These are phyloP conservation scores for Gastrolobium villosum DNA, from an alignment of 306 rosid genomes.

Conservation along the genomic window DNA sequence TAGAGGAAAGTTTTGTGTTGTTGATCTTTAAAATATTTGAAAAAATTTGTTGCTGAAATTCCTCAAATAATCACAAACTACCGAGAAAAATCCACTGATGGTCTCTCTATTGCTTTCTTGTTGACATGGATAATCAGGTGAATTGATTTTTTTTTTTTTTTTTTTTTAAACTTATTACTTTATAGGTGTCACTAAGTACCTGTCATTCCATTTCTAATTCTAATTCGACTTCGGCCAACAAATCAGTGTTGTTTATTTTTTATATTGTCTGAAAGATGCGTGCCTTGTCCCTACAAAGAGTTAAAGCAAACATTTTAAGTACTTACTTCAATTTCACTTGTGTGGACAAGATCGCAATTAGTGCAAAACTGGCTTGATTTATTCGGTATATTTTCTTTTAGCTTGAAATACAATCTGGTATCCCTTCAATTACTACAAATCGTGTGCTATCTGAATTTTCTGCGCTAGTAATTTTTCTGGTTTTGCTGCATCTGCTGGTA, in stretches of 20 bases:
- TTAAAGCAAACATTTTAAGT: constrained; percentile 28
- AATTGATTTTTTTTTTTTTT: background rate
- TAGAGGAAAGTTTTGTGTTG: too few relatives aligned
- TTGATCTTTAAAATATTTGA: too few relatives aligned
- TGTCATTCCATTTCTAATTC: constrained; percentile 1
- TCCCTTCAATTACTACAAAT: constrained; percentile 7
- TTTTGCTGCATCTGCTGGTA: constrained; percentile 3
- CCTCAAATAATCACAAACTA: constrained; percentile 74
- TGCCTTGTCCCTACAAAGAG: background rate
- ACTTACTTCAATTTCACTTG: constrained; percentile 32
- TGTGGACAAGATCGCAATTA: background rate
- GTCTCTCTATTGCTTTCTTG: constrained; percentile 70
- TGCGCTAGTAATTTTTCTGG: constrained; percentile 31
- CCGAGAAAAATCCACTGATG: constrained; percentile 59
- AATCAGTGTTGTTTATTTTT: background rate
- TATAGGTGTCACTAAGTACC: background rate
- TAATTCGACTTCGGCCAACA: constrained; percentile 25
- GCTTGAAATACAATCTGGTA: constrained; percentile 18
- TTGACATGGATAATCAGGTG: constrained; percentile 75
- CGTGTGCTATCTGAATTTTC: constrained; percentile 31
- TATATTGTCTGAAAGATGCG: background rate
- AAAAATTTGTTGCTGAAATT: constrained; percentile 60
- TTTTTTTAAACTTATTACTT: too few relatives aligned
- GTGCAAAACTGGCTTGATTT: constrained; percentile 17
- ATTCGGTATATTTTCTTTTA: constrained; percentile 10